phyloP scores from a whole-genome alignment of 176 grass and related monocot species.

The Ananas comosus region DNA sequence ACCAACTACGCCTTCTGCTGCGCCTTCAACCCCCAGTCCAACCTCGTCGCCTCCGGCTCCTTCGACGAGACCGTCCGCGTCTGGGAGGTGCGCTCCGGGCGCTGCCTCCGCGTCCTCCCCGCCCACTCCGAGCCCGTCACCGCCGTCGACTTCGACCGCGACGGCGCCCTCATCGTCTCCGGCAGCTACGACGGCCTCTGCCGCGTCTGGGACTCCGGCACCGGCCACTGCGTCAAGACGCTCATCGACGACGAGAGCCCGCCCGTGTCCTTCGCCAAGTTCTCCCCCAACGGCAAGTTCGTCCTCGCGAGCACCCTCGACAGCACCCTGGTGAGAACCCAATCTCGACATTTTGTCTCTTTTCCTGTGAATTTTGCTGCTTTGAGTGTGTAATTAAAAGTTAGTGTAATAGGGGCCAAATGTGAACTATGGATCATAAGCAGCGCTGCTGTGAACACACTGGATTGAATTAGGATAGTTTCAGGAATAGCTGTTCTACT shows the following conservation, averaged over 20 bases:
- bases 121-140: slow-evolving; percentile 93
- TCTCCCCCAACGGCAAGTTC: slow-evolving; percentile 94
- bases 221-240: slow-evolving; percentile 81
- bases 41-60: slow-evolving; percentile 77
- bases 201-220: slow-evolving; percentile 75
- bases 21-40: slow-evolving; percentile 77
- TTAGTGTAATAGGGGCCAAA: too few species aligned
- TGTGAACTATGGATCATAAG: too few species aligned
- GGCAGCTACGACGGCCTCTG: slow-evolving; percentile 82
- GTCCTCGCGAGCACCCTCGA: slow-evolving; percentile 84
- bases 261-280: slow-evolving; percentile 62
- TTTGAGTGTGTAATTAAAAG: too few species aligned
- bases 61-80: slow-evolving; percentile 92
- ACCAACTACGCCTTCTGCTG: slow-evolving; percentile 96
- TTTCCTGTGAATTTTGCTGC: not conserved
- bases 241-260: slow-evolving; percentile 84
- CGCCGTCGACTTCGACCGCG: slow-evolving; percentile 70
- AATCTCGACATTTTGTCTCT: not conserved
- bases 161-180: slow-evolving; percentile 66
- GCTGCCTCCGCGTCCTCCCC: slow-evolving; percentile 75
- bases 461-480: too few species aligned
- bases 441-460: too few species aligned
- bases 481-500: too few species aligned
- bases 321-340: slow-evolving; percentile 62
- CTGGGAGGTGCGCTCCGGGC: slow-evolving; percentile 81